Evolutionary conservation across 768 basidiomycete genomes (phyloP), one percentile per base, ranked within the genome.

Genomic region (Lactifluus echinatus): DNA sequence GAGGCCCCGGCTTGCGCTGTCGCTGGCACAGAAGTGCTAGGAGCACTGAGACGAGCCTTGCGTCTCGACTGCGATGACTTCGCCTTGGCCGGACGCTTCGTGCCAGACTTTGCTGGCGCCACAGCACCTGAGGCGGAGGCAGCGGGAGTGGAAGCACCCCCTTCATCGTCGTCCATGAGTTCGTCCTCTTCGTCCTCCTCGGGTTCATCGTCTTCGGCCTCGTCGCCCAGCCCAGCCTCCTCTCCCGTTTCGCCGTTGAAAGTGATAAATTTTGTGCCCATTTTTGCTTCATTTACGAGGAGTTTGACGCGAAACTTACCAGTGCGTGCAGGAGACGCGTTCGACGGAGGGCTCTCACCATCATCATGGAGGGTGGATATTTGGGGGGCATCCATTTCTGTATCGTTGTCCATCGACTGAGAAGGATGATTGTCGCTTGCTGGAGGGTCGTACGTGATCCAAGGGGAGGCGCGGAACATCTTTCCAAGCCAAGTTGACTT

Each of bases 311-410:
- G 73, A 60, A 75, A 69, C 61, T 76, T 77, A 55, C 74, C 63
- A 1, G 71, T 68, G 31, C 66, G 55, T 12, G 59, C 63, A 14
- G 63, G 61, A 15, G 67, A 70, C 46, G 51, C 69, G 63, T 66
- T 63, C 8, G 72, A 69, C 3, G 84, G 84, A 15, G 87, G 83
- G 48, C 87, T 85, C n/a, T 79, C 79, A 11, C 78, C 77, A 58
- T 89, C 87, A 47, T 89, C 85, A 33, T 75, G 76, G 33, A 90
- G 78, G 28, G 84, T 90, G 24, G 88, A 90, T 53, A 91, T 90
- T 63, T 83, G 83, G 36, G 89, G 89, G 33, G 88, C 85, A 37
- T 89, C 89, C 85, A 89, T 88, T 42, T 76, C 74, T n/a, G 75
- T 65, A 54, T 78, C 75, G 47, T 75, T 71, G 57, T 74, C 70